These are phyloP conservation scores for Amanita jacksonii DNA, from an alignment of 768 basidiomycete species.

Conservation along the genomic window DNA sequence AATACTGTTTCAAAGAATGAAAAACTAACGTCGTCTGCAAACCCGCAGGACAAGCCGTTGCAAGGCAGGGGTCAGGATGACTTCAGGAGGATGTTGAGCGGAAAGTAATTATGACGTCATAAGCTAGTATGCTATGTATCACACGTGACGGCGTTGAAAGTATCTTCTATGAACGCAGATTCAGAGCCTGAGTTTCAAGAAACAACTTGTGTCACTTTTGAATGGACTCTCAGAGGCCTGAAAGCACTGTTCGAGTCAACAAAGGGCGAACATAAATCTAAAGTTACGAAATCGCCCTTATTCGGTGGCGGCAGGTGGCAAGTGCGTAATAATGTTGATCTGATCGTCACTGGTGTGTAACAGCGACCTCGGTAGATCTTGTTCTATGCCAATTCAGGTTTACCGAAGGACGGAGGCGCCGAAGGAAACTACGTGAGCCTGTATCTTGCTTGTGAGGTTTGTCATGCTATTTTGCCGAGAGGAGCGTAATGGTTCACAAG, in stretches of 20 bases:
- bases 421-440: slow-evolving; percentile 58
- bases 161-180: slow-evolving; percentile 15
- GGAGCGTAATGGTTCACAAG: background rate
- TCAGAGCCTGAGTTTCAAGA: slow-evolving; percentile 33
- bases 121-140: background rate
- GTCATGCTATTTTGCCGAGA: slow-evolving; percentile 13
- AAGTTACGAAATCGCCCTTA: slow-evolving; percentile 63
- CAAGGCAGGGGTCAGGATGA: slow-evolving; percentile 64
- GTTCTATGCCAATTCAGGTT: slow-evolving; percentile 79
- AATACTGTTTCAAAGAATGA: slow-evolving; percentile 20
- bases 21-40: slow-evolving; percentile 7
- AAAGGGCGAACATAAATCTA: slow-evolving; percentile 71
- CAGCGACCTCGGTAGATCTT: slow-evolving; percentile 39
- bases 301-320: slow-evolving; percentile 78
- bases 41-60: slow-evolving; percentile 14
- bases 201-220: slow-evolving; percentile 49
- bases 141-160: no score
- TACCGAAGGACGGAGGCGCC: slow-evolving; percentile 37
- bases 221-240: slow-evolving; percentile 70
- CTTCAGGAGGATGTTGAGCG: slow-evolving; percentile 69
- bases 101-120: background rate
- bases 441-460: slow-evolving; percentile 75
- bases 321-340: slow-evolving; percentile 25
- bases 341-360: slow-evolving; percentile 3
- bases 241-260: slow-evolving; percentile 69